Percentiles rank a stretch among this genome's conserved stretches.
Conservation (phyloP, 139 green algal species). For the Volvox africanus region DNA sequence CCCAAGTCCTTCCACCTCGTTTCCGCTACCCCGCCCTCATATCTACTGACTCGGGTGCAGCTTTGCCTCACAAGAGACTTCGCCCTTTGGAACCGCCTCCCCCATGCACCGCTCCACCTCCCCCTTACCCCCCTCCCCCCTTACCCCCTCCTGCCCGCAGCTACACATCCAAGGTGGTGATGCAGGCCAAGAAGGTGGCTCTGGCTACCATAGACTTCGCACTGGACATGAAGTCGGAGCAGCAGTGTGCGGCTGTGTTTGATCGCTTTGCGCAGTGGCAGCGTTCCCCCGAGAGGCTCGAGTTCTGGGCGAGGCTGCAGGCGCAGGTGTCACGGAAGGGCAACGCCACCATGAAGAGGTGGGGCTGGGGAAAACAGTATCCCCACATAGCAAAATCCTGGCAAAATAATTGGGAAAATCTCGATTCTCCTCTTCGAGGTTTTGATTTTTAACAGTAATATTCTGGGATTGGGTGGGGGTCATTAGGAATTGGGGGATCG, state of each 20-base stretch:
- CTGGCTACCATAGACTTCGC: slow-evolving; percentile 44
- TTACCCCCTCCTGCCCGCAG: background rate
- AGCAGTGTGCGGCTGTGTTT: slow-evolving; percentile 41
- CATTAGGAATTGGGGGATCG: no score
- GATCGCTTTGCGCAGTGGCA: slow-evolving; percentile 34
- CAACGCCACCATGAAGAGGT: background rate
- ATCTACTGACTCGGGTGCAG: no score
- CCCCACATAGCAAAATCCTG: no score
- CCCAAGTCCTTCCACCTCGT: no score
- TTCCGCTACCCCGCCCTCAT: no score
- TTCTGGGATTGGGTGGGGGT: no score
- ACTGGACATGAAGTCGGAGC: slow-evolving; percentile 53
- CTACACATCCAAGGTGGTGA: slow-evolving; percentile 43
- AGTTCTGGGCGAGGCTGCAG: slow-evolving; percentile 26
- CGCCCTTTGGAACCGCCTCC: background rate
- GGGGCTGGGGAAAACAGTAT: no score
- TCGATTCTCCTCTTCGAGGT: no score
- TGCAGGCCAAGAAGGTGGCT: slow-evolving; percentile 45
- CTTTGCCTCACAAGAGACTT: no score
- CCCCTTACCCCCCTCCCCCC: background rate
- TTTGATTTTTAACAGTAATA: no score
- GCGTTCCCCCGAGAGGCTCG: background rate
- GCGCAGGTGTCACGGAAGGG: background rate
- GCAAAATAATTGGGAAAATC: no score
- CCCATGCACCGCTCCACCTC: no score